phyloP scores from a whole-genome alignment of 805 yeast species.

The Barnettozyma botsteinii region DNA sequence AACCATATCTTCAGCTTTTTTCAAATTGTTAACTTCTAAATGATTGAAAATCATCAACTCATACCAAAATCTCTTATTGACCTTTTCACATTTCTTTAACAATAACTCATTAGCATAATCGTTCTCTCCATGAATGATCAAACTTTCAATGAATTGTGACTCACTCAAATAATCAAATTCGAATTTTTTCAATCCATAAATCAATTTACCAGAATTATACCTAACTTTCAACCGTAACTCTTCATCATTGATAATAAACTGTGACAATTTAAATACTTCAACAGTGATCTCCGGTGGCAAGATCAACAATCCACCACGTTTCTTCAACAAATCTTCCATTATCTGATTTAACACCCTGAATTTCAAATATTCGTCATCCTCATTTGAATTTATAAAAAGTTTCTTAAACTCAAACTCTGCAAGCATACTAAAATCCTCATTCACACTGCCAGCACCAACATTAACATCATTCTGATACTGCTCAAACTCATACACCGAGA shows the following conservation, averaged over 20 bases:
- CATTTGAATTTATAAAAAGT: conserved; percentile 2
- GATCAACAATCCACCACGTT: conserved; percentile 5
- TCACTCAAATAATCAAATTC: conserved; percentile 48
- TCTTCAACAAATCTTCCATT: conserved; percentile 10
- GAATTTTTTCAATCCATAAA: conserved; percentile 37
- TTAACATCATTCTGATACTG: neutral
- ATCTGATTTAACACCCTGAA: conserved; percentile 14
- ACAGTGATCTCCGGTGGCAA: conserved; percentile 29
- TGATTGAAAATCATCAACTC: conserved; percentile 42
- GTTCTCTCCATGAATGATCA: conserved; percentile 30
- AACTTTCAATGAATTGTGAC: conserved; percentile 41
- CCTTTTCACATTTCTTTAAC: conserved; percentile 29
- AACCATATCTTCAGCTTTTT: conserved; percentile 33
- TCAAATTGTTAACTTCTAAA: conserved; percentile 29
- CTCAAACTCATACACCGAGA: conserved; percentile 11
- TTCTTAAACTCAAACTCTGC: conserved; percentile 18
- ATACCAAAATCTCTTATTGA: conserved; percentile 47
- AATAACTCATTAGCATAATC: conserved; percentile 35
- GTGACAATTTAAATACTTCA: conserved; percentile 37
- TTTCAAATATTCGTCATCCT: conserved; percentile 14
- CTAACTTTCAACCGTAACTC: conserved; percentile 29
- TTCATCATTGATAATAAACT: conserved; percentile 32
- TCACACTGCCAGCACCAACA: neutral
- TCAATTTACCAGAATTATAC: conserved; percentile 36
- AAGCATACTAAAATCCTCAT: conserved; percentile 10